These are phyloP conservation scores for Aureobasidium sp. DNA, from an alignment of 2,329 filamentous ascomycete genomes.

Conservation along the genomic window DNA sequence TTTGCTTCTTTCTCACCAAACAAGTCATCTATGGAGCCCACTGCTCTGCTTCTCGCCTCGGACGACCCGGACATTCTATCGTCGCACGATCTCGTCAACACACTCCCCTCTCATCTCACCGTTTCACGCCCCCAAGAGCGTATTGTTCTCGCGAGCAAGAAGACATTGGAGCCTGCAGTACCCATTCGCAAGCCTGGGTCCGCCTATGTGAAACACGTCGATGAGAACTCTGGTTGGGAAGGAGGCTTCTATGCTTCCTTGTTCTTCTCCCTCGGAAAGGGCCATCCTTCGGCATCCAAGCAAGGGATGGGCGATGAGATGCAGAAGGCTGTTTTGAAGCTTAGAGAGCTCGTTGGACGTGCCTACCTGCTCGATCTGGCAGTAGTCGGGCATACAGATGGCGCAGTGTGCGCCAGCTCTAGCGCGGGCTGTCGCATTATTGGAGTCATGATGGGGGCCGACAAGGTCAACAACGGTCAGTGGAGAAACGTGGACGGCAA, in stretches of 20 bases:
- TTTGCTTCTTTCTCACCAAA: neutral
- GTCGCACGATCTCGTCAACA: conserved; percentile 53
- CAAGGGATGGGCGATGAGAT: conserved; percentile 21
- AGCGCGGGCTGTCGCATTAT: conserved; percentile 61
- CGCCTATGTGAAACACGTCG: conserved; percentile 59
- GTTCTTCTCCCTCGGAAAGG: conserved; percentile 66
- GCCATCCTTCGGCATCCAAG: conserved; percentile 22
- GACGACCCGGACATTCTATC: conserved; percentile 74
- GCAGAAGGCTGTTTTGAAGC: conserved; percentile 47
- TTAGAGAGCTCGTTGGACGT: conserved; percentile 69
- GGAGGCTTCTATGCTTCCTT: conserved; percentile 77
- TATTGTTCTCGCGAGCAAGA: conserved; percentile 66
- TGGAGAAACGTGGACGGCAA: conserved; percentile 79
- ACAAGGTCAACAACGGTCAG: conserved; percentile 51
- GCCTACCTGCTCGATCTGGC: conserved; percentile 76
- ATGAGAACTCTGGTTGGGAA: conserved; percentile 78
- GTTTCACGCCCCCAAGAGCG: conserved; percentile 60
- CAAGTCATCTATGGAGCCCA: conserved; percentile 10
- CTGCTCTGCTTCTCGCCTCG: conserved; percentile 60
- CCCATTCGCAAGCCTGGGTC: conserved; percentile 35
- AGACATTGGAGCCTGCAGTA: conserved; percentile 31
- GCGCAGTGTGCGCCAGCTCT: conserved; percentile 69
- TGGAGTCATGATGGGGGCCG: conserved; percentile 84
- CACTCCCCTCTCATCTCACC: conserved; percentile 23
- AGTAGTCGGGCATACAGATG: conserved; percentile 61